phyloP scores from a whole-genome alignment of 208 protist species.

The Acanthamoeba rhysodes region DNA sequence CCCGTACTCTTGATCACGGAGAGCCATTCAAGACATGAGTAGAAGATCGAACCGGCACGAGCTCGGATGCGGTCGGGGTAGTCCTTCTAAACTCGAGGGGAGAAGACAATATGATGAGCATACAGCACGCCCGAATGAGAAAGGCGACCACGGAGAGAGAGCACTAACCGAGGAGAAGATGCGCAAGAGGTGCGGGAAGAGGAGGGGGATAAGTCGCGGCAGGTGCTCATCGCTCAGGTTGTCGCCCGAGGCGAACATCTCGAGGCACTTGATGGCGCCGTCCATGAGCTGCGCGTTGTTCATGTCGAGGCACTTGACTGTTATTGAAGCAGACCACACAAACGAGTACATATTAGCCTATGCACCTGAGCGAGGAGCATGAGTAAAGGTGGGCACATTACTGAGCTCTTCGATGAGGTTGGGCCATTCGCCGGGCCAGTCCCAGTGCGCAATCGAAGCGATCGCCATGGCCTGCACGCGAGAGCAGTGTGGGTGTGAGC shows the following conservation, averaged over 20 bases:
- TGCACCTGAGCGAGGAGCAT: neutral
- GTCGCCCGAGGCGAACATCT: slow-evolving; percentile 67
- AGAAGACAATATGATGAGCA: neutral
- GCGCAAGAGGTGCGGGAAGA: slow-evolving; percentile 48
- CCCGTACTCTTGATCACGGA: slow-evolving; percentile 19
- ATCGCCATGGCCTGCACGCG: slow-evolving; percentile 66
- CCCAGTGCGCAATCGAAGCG: slow-evolving; percentile 79
- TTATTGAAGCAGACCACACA: neutral
- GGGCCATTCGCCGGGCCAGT: slow-evolving; percentile 79
- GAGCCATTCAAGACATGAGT: slow-evolving; percentile 47
- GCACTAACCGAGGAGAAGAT: slow-evolving; percentile 53
- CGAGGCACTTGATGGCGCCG: slow-evolving; percentile 65
- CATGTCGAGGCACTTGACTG: slow-evolving; percentile 50
- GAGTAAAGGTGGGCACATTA: neutral
- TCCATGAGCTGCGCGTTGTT: neutral
- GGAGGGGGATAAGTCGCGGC: slow-evolving; percentile 35
- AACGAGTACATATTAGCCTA: neutral
- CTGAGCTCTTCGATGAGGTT: slow-evolving; percentile 69
- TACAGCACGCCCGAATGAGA: neutral
- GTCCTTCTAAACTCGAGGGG: neutral
- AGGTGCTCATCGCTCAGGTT: slow-evolving; percentile 76
- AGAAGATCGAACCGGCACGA: slow-evolving; percentile 52
- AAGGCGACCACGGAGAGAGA: neutral
- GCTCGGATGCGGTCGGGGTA: slow-evolving; percentile 45
- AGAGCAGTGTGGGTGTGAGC: neutral